Evolutionary conservation across 306 rosid genomes (phyloP), one percentile per base, ranked within the genome.

Genomic region (Dryas octopetala): DNA sequence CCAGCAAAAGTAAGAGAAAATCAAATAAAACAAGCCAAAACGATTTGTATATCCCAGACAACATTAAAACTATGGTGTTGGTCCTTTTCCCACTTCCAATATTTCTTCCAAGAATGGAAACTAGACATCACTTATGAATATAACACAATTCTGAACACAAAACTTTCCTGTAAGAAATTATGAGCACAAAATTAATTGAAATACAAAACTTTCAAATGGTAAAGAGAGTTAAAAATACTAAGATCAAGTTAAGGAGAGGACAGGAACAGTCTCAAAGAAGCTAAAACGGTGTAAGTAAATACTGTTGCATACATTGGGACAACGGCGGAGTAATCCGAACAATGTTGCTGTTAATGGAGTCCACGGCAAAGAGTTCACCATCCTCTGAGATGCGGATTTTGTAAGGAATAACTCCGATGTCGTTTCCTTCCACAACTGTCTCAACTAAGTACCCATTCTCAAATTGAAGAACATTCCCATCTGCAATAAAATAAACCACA

Each of bases 391-490:
- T 89, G 0, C 85, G 93, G 62, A 95, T 92, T 83, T 88, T 83
- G 84, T 90, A 76, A 85, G 97, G 98, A 62, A 89, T 51, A 23
- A 91, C 91, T 80, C 98, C 97, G 63, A 95, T 95, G 50, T 80
- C 92, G 72, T 88, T 89, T 77, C 99, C 97, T 81, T 92, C 96
- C 52, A 83, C 89, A 76, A 92, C 95, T 71, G 99, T 92, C 87
- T 95, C 99, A 77, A 95, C 99, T 28, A 92, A 85, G 81, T 95
- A 92, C 75, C 99, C 99, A 88, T 85, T 79, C 91, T 95, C 97
- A 82, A 90, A 95, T 52, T 90, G 99, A 81, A 92, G 82, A 84
- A 86, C 84, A 86, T 89, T 89, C 76, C 85, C 97, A 84, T 90
- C 99, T 95, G 96, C 54, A 76, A 76, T 62, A 63, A 50, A 87